These are phyloP conservation scores for Cercospora sojina DNA, from an alignment of 2,329 filamentous ascomycete genomes.

Conservation along the genomic window DNA sequence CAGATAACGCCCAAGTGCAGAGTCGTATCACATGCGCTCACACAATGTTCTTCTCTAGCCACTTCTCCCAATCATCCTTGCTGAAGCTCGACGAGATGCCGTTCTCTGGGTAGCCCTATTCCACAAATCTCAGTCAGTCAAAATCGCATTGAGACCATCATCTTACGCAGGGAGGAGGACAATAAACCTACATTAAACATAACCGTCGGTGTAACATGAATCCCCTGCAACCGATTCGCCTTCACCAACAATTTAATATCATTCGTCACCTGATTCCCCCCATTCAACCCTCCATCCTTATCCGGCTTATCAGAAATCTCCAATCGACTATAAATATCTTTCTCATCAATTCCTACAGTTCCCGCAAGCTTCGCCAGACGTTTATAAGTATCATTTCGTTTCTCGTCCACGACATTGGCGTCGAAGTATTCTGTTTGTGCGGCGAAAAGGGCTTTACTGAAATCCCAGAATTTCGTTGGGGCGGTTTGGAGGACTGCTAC, in stretches of 20 bases:
- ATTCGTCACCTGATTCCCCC: conserved; percentile 77
- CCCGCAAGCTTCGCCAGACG: conserved; percentile 73
- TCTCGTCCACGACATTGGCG: conserved; percentile 77
- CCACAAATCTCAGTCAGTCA: conserved; percentile 21
- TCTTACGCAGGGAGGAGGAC: neutral
- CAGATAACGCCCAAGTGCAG: neutral
- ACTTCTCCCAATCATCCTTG: conserved; percentile 79
- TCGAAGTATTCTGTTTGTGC: conserved; percentile 81
- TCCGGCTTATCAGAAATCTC: conserved; percentile 66
- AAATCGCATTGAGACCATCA: neutral
- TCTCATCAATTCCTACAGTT: conserved; percentile 67
- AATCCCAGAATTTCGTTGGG: conserved; percentile 72
- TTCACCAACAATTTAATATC: conserved; percentile 65
- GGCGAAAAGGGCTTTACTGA: conserved; percentile 67
- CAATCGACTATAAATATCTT: conserved; percentile 67
- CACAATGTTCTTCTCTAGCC: conserved; percentile 65
- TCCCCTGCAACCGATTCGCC: conserved; percentile 68
- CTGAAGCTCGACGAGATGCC: conserved; percentile 78
- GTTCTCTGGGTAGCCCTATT: conserved; percentile 66
- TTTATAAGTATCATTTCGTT: conserved; percentile 78
- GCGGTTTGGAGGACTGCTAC: conserved; percentile 72
- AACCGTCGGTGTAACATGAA: conserved; percentile 90
- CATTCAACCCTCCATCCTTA: conserved; percentile 68
- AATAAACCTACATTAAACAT: conserved; percentile 66
- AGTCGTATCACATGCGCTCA: conserved; percentile 38